Percentiles rank a stretch among this genome's conserved stretches.
Evolutionary conservation across 805 yeast genomes (phyloP).

Genomic region (Spathaspora gorwiae): DNA sequence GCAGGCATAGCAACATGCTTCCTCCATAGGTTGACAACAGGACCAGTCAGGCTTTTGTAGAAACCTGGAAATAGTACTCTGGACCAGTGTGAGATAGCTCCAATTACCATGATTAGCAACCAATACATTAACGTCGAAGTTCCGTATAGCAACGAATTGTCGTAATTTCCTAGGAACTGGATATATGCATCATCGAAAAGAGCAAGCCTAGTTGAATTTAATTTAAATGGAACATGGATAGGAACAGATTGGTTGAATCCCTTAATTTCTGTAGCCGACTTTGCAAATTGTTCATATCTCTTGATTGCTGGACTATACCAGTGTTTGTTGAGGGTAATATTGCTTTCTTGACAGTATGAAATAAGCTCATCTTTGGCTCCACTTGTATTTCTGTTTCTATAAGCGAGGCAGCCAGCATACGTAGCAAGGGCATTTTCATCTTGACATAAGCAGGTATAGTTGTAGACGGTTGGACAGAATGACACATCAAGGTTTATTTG

Average conservation of each 20-base stretch:
- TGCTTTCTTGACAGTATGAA: conserved; percentile 18
- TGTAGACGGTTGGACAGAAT: conserved; percentile 1
- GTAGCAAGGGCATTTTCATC: conserved; percentile 26
- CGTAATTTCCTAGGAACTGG: conserved; percentile 18
- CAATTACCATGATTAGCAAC: conserved; percentile 39
- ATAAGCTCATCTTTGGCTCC: conserved; percentile 5
- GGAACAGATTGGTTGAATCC: conserved; percentile 18
- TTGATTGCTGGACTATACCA: conserved; percentile 10
- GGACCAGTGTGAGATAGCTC: conserved; percentile 41
- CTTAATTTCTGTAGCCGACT: conserved; percentile 14
- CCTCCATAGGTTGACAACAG: conserved; percentile 19
- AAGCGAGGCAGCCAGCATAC: conserved; percentile 23
- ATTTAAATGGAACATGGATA: conserved; percentile 22
- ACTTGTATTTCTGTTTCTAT: conserved; percentile 8
- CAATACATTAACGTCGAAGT: conserved; percentile 45
- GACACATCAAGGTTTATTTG: conserved; percentile 1
- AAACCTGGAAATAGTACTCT: conserved; percentile 36
- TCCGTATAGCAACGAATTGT: conserved; percentile 23
- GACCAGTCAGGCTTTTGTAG: conserved; percentile 24
- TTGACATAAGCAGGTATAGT: conserved; percentile 19
- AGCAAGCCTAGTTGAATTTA: conserved; percentile 11
- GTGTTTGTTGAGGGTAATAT: conserved; percentile 10
- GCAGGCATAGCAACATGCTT: conserved; percentile 27
- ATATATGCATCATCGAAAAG: conserved; percentile 12
- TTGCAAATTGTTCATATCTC: conserved; percentile 13